A percentile compares a stretch with the other conserved stretches of the same genome.
Evolutionary conservation across 2,329 filamentous ascomycete species (phyloP).

Genomic region (Helicocarpus griseus): DNA sequence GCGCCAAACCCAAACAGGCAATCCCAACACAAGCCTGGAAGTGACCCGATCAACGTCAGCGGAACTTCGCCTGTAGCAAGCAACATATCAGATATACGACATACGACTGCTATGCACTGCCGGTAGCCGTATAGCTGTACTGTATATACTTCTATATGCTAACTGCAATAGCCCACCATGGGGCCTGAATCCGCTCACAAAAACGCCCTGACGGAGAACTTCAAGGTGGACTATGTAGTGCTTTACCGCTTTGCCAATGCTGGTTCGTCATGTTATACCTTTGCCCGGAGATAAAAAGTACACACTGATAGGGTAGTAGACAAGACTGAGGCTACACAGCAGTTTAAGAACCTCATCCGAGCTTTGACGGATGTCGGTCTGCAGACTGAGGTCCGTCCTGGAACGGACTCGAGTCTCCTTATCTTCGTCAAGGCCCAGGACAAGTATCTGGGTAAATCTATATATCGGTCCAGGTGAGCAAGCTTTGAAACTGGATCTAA

Average conservation of each 20-base stretch:
- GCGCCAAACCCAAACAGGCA: not conserved
- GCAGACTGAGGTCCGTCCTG: slow-evolving; percentile 75
- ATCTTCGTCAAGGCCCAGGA: slow-evolving; percentile 76
- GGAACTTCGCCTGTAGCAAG: not conserved
- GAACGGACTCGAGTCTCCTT: slow-evolving; percentile 63
- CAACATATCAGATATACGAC: not conserved
- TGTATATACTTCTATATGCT: not conserved
- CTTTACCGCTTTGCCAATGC: slow-evolving; percentile 62
- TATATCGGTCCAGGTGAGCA: slow-evolving; percentile 65
- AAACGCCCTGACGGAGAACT: slow-evolving; percentile 35
- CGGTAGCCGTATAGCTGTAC: not conserved
- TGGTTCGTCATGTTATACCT: slow-evolving; percentile 37
- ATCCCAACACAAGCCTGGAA: not conserved
- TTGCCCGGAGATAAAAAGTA: not conserved
- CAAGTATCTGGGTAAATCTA: slow-evolving; percentile 64
- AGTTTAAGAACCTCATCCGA: slow-evolving; percentile 69
- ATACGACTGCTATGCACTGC: not conserved
- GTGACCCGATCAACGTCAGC: not conserved
- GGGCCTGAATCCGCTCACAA: not conserved
- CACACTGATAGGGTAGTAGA: slow-evolving; percentile 39
- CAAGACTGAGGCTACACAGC: slow-evolving; percentile 57
- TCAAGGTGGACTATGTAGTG: slow-evolving; percentile 81
- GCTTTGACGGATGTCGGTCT: slow-evolving; percentile 71
- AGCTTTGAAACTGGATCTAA: not conserved
- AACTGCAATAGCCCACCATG: not conserved